Evolutionary conservation across 768 basidiomycete species (phyloP).

Genomic region (Mycena venus): DNA sequence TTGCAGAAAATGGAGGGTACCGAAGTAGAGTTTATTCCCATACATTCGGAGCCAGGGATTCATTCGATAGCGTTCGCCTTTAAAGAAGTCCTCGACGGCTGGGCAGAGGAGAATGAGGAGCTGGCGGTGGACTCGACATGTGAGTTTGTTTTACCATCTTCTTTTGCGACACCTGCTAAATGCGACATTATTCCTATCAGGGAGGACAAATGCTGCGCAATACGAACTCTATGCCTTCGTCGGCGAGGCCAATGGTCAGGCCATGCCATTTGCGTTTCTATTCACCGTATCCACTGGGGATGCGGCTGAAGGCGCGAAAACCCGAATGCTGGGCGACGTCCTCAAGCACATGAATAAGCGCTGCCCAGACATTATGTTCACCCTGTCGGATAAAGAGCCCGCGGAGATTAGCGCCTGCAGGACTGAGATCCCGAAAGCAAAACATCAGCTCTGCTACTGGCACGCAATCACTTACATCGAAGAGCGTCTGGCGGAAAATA

Average conservation of each 20-base stretch:
- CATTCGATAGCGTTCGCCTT: neutral
- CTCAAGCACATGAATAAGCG: neutral
- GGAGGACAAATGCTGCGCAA: neutral
- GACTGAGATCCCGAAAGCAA: constrained; percentile 47
- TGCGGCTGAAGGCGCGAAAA: neutral
- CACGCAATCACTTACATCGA: constrained; percentile 43
- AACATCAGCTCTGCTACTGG: constrained; percentile 51
- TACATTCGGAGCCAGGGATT: neutral
- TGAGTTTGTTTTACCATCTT: neutral
- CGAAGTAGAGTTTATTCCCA: neutral
- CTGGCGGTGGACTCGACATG: neutral
- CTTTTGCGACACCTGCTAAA: no score
- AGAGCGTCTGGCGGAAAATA: no score
- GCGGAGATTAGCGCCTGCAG: no score
- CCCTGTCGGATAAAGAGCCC: constrained; percentile 41
- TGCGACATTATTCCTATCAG: no score
- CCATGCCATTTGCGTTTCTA: neutral
- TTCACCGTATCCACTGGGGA: neutral
- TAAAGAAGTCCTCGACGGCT: neutral
- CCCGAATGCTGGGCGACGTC: neutral
- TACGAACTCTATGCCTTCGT: neutral
- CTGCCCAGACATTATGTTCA: neutral
- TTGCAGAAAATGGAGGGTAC: neutral
- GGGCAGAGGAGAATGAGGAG: neutral
- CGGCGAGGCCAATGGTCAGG: no score